These are phyloP conservation scores for Orbilia javanica DNA, from an alignment of 2,329 filamentous ascomycete genomes.

Conservation along the genomic window DNA sequence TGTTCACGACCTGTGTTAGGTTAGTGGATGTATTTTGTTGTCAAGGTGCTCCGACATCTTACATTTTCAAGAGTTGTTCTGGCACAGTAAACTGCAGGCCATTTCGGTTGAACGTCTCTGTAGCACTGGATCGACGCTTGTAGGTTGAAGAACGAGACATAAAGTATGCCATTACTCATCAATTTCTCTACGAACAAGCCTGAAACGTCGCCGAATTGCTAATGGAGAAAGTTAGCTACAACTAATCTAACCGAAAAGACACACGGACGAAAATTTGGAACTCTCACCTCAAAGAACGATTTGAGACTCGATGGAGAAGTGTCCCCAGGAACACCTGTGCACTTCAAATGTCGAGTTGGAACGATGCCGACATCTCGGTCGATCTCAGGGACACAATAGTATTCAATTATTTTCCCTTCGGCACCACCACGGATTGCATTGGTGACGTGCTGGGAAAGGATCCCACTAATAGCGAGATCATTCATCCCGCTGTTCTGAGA, in stretches of 20 bases:
- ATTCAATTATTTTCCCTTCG: conserved; percentile 7
- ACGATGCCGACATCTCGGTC: conserved; percentile 2
- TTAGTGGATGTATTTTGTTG: not conserved
- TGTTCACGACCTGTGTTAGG: conserved; percentile 10
- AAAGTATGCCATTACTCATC: conserved; percentile 9
- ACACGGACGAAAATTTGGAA: not conserved
- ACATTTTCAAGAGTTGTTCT: conserved; percentile 30
- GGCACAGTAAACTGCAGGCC: conserved; percentile 15
- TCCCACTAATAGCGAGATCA: not conserved
- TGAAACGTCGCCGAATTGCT: conserved; percentile 43
- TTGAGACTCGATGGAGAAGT: conserved; percentile 18
- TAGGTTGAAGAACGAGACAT: conserved; percentile 42
- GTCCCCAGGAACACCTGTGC: conserved; percentile 9
- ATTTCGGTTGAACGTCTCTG: not conserved
- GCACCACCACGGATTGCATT: conserved; percentile 12
- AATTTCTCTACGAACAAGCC: conserved; percentile 33
- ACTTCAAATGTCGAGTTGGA: conserved; percentile 39
- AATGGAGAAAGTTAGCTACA: not conserved
- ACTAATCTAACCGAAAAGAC: not conserved
- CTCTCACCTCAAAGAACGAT: conserved; percentile 40
- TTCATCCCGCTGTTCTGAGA: not conserved
- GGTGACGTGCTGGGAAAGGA: not conserved
- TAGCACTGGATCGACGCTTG: conserved; percentile 26
- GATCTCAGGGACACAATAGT: conserved; percentile 38
- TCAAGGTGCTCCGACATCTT: not conserved